Percentiles rank a stretch among this genome's conserved stretches.
phyloP scores from a whole-genome alignment of 2,329 filamentous ascomycete genomes.

The Madurella mycetomatis region DNA sequence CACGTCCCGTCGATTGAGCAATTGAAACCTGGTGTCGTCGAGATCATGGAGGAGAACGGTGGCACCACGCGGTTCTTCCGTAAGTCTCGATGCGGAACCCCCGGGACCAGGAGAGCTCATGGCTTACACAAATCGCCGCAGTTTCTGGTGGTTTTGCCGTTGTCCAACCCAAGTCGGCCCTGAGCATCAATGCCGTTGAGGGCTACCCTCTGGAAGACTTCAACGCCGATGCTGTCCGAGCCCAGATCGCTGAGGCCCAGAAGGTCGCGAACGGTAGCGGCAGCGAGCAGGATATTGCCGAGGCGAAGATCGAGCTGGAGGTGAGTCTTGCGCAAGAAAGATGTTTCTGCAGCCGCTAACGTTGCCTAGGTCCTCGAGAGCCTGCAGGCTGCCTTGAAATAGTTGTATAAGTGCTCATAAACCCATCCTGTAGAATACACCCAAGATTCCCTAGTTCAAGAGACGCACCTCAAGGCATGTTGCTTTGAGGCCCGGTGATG shows the following conservation, averaged over 20 bases:
- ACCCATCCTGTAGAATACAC: constrained; percentile 32
- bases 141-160: constrained; percentile 96
- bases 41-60: constrained; percentile 91
- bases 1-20: constrained; percentile 99
- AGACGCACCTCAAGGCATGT: constrained; percentile 18
- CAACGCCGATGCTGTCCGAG: constrained; percentile 81
- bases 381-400: constrained; percentile 76
- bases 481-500: constrained; percentile 12
- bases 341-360: constrained; percentile 34
- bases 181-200: constrained; percentile 99
- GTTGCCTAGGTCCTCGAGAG: constrained; percentile 68
- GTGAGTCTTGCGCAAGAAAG: constrained; percentile 44
- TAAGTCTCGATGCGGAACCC: constrained; percentile 48
- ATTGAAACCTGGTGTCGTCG: constrained; percentile 91
- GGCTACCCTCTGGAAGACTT: constrained; percentile 94
- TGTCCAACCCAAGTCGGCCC: constrained; percentile 87
- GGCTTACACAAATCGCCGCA: constrained; percentile 35
- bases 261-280: constrained; percentile 88
- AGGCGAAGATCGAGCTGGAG: constrained; percentile 99
- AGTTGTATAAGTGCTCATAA: constrained; percentile 47
- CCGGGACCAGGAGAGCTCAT: not conserved
- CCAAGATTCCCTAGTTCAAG: constrained; percentile 26
- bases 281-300: constrained; percentile 94
- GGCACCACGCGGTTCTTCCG: constrained; percentile 95
- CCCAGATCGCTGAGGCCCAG: constrained; percentile 90